Evolutionary conservation across 2,329 filamentous ascomycete genomes (phyloP), one percentile per base, ranked within the genome.

Genomic region (Aschersonia sp.): DNA sequence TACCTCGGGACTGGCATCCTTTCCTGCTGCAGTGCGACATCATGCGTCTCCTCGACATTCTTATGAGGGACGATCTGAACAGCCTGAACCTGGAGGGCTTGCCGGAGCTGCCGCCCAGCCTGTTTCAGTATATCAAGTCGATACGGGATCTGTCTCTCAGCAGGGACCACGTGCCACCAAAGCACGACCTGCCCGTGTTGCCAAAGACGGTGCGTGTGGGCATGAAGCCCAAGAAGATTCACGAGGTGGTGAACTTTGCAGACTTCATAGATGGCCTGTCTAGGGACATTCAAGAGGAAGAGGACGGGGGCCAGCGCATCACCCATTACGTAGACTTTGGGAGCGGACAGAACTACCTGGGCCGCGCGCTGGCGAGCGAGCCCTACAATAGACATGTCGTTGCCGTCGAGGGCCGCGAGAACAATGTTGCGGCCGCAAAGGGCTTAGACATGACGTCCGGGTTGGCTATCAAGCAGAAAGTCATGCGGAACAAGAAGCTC

Each of bases 271-370:
- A 87, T 45, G 58, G 66, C 4, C 67, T 83, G 8, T 71, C 76
- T 0, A 64, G 67, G 47, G 72, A 76, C 31, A 73, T 95, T 22
- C 2, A 22, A 22, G 22, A 22, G 4, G 6, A 6, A 5, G 37
- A 68, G 2, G 67, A 76, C 1, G 74, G 82, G 42, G 68, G 70
- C 0, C 65, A 70, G 44, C 65, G 72, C 11, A 81, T 96, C 51
- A 86, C 87, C 0, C 89, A 97, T 66, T 80, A 95, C 50, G 83
- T 97, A 45, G 92, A 98, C 65, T 95, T 97, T 63, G 92, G 92
- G 31, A 95, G 88, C 47, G 92, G 92, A 0, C 90, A 97, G 63
- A 97, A 96, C 60, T 98, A 98, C 59, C 79, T 98, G 4, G 90
- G 92, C 1, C 77, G 92, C 43, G 85, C 87, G 1, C 71, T 98